Base-by-base conservation (phyloP, 2,329 filamentous ascomycete genomes). In the Colletotrichum sp. region DNA sequence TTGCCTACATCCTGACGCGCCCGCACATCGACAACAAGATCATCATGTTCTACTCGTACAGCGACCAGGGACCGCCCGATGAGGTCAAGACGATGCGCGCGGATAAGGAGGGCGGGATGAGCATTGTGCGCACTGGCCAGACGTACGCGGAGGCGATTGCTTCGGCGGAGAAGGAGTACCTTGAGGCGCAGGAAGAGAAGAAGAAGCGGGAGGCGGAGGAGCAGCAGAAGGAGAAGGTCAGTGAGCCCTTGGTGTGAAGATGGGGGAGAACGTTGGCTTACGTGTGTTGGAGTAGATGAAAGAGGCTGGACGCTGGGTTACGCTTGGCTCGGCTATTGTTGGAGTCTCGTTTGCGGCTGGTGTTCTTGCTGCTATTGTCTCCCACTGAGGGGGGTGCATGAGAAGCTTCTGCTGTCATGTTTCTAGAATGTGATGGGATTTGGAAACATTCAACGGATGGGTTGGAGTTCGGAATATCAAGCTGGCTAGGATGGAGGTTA, bases 191-290 rank as follows among this genome's bases (percentile, higher is more conserved):
- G 6, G 43, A 48, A 18, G 5, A 48, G n/a, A 48, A 8, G n/a
- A 3, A 13, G 10, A 4, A 48, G 43, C 43, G 43, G 0, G 4
- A 48, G 43, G 0, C 0, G 43, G 43, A 48, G 18, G 43, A 48
- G n/a, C n/a, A 48, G 43, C 6, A 2, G 43, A 13, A 22, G 43
- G n/a, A 48, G 9, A n/a, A 48, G 43, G 43, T 48, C 6, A 48
- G 43, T 48, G 43, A 48, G 39, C 39, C 8, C 39, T 22, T 22
- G n/a, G n/a, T 3, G 1, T n/a, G 43, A 22, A 48, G 18, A n/a
- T n/a, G 0, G 6, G 43, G 8, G n/a, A 22, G 9, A 4, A 0
- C 0, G 3, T 22, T 22, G 4, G 43, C 43, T 48, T 0, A 48
- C 0, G 6, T 48, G 43, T 48, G 6, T 0, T 48, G 43, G 43